Evolutionary conservation across 768 basidiomycete genomes (phyloP).

Genomic region (Tephrocybe sp.): DNA sequence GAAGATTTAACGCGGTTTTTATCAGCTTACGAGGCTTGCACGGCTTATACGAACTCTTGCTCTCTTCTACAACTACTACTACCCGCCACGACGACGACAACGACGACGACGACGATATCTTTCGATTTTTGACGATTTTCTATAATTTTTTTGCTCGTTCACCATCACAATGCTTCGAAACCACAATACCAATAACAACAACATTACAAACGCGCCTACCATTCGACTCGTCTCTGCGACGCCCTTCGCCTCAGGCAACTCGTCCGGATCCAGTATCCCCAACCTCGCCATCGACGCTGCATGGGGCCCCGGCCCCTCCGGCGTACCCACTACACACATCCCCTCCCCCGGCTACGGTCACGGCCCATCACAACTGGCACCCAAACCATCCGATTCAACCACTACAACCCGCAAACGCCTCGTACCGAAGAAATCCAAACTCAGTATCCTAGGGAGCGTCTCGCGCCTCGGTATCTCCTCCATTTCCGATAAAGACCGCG

Average conservation of each 20-base stretch:
- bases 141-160: conserved; percentile 13
- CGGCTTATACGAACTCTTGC: no score
- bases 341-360: not conserved
- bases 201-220: conserved; percentile 39
- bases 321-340: conserved; percentile 19
- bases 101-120: conserved; percentile 12
- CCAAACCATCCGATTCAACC: conserved; percentile 23
- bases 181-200: conserved; percentile 15
- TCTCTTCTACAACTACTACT: no score
- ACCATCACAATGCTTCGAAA: conserved; percentile 2
- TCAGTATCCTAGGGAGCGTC: conserved; percentile 34
- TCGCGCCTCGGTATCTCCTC: not conserved
- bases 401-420: conserved; percentile 38
- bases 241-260: conserved; percentile 48
- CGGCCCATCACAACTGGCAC: conserved; percentile 24
- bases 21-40: conserved; percentile 20
- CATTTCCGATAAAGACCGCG: conserved; percentile 14
- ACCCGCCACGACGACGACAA: no score
- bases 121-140: not conserved
- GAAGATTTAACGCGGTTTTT: conserved; percentile 23
- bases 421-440: conserved; percentile 73
- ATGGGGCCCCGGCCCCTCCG: conserved; percentile 25
- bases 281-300: conserved; percentile 33
- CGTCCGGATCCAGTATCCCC: conserved; percentile 32
- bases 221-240: conserved; percentile 71